Conservation (phyloP, 2,329 filamentous ascomycete genomes). For the Falciphora oryzae region DNA sequence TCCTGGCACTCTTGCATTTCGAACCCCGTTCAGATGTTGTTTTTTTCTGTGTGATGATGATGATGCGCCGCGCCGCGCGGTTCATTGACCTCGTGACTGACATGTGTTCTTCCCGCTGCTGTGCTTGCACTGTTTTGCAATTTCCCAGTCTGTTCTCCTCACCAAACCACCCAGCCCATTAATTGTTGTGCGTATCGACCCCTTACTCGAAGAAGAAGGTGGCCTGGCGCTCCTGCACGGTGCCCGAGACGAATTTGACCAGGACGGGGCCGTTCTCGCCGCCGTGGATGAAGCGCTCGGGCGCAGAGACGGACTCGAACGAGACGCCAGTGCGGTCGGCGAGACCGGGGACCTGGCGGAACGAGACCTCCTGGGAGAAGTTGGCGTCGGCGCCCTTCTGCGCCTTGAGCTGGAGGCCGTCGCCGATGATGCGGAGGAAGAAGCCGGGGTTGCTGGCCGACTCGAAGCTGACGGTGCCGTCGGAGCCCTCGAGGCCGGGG, state of each 20-base stretch:
- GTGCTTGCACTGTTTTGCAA: background rate
- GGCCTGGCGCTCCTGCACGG: background rate
- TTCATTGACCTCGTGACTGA: background rate
- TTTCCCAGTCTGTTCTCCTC: background rate
- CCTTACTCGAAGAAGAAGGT: slow-evolving; percentile 6
- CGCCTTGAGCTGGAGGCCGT: slow-evolving; percentile 11
- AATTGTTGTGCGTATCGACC: background rate
- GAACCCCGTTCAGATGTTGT: background rate
- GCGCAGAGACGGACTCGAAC: slow-evolving; percentile 13
- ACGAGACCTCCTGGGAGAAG: slow-evolving; percentile 15
- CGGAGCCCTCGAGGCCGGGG: slow-evolving; percentile 18
- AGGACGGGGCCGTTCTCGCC: background rate
- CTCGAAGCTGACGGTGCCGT: slow-evolving; percentile 20
- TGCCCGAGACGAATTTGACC: background rate
- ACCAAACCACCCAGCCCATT: background rate
- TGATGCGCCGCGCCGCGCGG: too few species aligned
- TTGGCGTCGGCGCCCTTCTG: slow-evolving; percentile 10
- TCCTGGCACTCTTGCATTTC: background rate
- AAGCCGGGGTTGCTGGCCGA: slow-evolving; percentile 19
- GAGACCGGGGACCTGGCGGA: slow-evolving; percentile 16
- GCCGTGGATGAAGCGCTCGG: background rate
- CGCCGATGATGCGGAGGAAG: slow-evolving; percentile 14
- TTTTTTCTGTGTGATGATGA: background rate
- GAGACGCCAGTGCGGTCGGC: slow-evolving; percentile 25
- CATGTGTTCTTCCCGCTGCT: background rate